Percentiles rank a stretch among this genome's conserved stretches.
These are phyloP conservation scores for Grifola frondosa DNA, from an alignment of 1,284 basidiomycete genomes.

Conservation along the genomic window DNA sequence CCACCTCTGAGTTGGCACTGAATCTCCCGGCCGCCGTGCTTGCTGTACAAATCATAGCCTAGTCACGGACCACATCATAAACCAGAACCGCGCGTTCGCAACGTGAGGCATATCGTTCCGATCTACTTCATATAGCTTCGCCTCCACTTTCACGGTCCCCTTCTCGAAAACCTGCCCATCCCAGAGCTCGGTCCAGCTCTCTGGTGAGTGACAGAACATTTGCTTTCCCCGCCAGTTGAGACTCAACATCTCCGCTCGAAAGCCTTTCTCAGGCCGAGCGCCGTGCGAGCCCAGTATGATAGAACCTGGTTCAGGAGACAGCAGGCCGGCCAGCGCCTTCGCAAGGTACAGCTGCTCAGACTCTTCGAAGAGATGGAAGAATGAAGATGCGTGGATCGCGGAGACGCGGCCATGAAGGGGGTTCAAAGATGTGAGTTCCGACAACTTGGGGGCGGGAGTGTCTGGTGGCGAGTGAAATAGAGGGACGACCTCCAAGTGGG, in stretches of 20 bases:
- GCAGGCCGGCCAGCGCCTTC: constrained; percentile 37
- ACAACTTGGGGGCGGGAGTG: constrained; percentile 31
- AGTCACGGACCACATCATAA: constrained; percentile 29
- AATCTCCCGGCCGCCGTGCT: background rate
- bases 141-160: constrained; percentile 37
- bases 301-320: constrained; percentile 38
- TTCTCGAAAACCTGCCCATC: constrained; percentile 39
- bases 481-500: constrained; percentile 31
- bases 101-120: background rate
- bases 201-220: constrained; percentile 35
- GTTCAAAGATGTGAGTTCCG: constrained; percentile 38
- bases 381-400: constrained; percentile 46
- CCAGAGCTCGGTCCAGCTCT: constrained; percentile 45
- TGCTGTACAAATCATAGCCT: constrained; percentile 17
- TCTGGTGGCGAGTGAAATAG: constrained; percentile 28
- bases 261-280: constrained; percentile 25
- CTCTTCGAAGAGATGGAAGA: constrained; percentile 55
- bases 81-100: constrained; percentile 12
- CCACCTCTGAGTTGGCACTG: background rate
- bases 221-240: background rate
- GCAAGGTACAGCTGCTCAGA: constrained; percentile 43
- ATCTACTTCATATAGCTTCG: constrained; percentile 6
- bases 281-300: constrained; percentile 37
- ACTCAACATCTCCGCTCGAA: constrained; percentile 7
- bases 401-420: constrained; percentile 45